Evolutionary conservation across 2,329 filamentous ascomycete genomes (phyloP).

Genomic region (Pseudocercospora fuligena): DNA sequence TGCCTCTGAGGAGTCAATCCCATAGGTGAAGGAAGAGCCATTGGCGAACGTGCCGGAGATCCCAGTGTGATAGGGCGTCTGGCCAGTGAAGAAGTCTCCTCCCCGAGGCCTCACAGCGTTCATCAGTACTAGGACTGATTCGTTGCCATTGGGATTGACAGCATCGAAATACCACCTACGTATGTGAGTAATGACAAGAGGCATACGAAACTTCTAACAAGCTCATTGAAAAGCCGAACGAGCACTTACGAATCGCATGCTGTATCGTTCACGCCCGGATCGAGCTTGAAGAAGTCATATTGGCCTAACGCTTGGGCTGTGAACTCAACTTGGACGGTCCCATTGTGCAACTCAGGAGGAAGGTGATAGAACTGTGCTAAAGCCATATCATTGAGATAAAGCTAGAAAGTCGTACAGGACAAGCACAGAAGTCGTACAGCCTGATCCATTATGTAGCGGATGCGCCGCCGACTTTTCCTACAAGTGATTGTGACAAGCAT

Average conservation of each 20-base stretch:
- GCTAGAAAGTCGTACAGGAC: too few relatives aligned
- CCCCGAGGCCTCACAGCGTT: not conserved
- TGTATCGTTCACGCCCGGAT: not conserved
- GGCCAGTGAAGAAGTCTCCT: not conserved
- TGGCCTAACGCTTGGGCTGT: not conserved
- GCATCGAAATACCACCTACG: not conserved
- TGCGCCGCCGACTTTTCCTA: too few relatives aligned
- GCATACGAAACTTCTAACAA: too few relatives aligned
- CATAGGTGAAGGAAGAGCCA: not conserved
- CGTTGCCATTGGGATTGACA: not conserved
- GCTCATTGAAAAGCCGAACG: not conserved
- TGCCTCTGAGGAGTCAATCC: not conserved
- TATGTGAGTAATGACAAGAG: not conserved
- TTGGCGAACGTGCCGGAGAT: not conserved
- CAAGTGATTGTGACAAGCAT: too few relatives aligned
- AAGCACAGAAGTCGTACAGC: too few relatives aligned
- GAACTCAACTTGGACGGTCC: not conserved
- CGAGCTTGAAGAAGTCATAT: not conserved
- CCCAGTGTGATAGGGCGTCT: not conserved
- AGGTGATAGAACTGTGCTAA: not conserved
- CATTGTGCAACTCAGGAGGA: not conserved
- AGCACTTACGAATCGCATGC: not conserved
- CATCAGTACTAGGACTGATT: not conserved
- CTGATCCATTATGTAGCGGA: too few relatives aligned
- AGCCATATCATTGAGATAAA: too few relatives aligned